A percentile compares a stretch with the other conserved stretches of the same genome.
These are phyloP conservation scores for Aspergillus melleus DNA, from an alignment of 2,329 filamentous ascomycete species.

Conservation along the genomic window DNA sequence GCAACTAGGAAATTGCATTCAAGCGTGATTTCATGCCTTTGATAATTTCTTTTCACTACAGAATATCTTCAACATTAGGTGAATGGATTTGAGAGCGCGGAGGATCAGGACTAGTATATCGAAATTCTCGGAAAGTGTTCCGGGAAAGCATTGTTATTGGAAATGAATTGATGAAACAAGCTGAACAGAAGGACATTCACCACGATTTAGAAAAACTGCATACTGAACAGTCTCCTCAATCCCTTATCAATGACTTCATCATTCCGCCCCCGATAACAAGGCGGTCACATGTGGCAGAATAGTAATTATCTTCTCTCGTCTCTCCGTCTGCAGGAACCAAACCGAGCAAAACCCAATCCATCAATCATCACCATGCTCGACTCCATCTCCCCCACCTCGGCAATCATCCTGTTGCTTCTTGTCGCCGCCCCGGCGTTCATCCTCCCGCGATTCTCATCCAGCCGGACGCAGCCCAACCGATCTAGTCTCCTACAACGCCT, in stretches of 20 bases:
- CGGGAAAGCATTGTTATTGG: no score
- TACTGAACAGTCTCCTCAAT: no score
- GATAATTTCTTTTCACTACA: neutral
- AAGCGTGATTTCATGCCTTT: neutral
- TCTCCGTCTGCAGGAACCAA: neutral
- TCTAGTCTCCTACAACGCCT: constrained; percentile 12
- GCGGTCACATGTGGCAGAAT: neutral
- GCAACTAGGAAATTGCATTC: neutral
- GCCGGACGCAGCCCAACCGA: constrained; percentile 12
- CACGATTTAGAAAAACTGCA: no score
- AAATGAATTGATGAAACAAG: no score
- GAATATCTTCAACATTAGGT: no score
- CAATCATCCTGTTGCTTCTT: neutral
- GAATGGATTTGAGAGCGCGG: no score
- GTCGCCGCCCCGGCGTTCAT: constrained; percentile 12
- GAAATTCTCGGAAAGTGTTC: no score
- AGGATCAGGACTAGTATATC: no score
- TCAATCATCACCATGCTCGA: constrained; percentile 1
- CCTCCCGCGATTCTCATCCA: constrained; percentile 12
- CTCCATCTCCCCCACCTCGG: neutral
- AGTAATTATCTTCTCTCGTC: neutral
- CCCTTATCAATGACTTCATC: neutral
- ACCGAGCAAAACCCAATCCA: neutral
- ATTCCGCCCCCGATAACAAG: neutral
- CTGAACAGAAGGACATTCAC: no score